A percentile compares a stretch with the other conserved stretches of the same genome.
Conservation (phyloP, 257 asterid genomes). For the Lavandula angustifolia region DNA sequence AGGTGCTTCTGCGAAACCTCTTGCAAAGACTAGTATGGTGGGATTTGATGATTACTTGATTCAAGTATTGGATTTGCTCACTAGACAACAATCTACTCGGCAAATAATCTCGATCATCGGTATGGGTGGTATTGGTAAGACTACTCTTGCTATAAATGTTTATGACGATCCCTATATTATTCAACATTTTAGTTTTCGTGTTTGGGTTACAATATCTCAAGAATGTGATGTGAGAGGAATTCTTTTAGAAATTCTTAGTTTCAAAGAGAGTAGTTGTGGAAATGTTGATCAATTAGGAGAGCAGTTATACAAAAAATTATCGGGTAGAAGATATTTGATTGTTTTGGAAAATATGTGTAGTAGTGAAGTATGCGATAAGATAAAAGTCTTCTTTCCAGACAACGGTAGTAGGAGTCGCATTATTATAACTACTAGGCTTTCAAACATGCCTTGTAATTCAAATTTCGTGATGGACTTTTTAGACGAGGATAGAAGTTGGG, state of each 20-base stretch:
- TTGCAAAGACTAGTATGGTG: not conserved
- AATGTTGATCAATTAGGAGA: not conserved
- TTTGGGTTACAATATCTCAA: constrained; percentile 16
- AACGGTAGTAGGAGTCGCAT: not conserved
- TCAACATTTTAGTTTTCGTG: constrained; percentile 1
- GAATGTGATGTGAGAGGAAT: not conserved
- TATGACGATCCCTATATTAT: not conserved
- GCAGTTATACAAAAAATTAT: not conserved
- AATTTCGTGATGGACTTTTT: not conserved
- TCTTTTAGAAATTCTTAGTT: not conserved
- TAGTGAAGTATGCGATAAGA: not conserved
- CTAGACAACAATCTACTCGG: not conserved
- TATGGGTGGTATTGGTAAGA: constrained; percentile 13
- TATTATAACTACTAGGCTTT: constrained; percentile 17
- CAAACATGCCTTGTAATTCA: not conserved
- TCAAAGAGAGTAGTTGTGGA: not conserved
- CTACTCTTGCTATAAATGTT: not conserved
- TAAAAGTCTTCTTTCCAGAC: not conserved
- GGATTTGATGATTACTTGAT: constrained; percentile 4
- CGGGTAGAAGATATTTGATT: not conserved
- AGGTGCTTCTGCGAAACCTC: too few relatives aligned
- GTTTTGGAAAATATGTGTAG: constrained; percentile 7
- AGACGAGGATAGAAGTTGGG: constrained; percentile 18
- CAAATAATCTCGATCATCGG: not conserved
- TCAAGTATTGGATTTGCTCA: not conserved